Evolutionary conservation across 805 yeast genomes (phyloP).

Genomic region (Komagataella populi): DNA sequence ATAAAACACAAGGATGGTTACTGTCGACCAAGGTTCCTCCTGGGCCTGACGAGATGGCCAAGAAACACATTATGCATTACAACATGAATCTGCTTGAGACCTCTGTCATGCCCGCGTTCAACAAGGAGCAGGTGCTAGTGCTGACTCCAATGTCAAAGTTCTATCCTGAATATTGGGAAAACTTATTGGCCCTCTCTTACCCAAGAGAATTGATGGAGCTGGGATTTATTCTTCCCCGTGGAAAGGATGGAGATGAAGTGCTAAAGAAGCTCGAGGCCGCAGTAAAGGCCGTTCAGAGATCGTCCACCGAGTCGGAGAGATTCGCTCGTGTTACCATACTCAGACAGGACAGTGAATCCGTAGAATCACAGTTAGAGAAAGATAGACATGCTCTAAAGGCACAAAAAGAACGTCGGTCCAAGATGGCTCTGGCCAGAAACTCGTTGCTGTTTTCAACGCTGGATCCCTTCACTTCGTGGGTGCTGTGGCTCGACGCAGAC

Average conservation of each 20-base stretch:
- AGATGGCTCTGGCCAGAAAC: slow-evolving; percentile 92
- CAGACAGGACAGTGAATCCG: slow-evolving; percentile 79
- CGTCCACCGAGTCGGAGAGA: slow-evolving; percentile 31
- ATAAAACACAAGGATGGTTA: slow-evolving; percentile 27
- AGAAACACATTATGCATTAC: slow-evolving; percentile 69
- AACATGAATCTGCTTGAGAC: slow-evolving; percentile 71
- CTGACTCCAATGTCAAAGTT: slow-evolving; percentile 87
- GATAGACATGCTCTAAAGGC: slow-evolving; percentile 80
- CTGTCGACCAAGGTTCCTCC: slow-evolving; percentile 38
- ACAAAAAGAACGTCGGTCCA: slow-evolving; percentile 79
- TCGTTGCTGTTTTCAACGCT: slow-evolving; percentile 80
- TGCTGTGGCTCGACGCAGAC: slow-evolving; percentile 93
- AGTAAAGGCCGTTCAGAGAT: slow-evolving; percentile 55
- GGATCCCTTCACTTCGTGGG: slow-evolving; percentile 88
- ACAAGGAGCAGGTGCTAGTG: slow-evolving; percentile 73
- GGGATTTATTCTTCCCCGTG: slow-evolving; percentile 86
- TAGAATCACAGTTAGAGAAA: slow-evolving; percentile 65
- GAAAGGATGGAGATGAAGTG: slow-evolving; percentile 69
- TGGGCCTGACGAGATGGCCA: slow-evolving; percentile 48
- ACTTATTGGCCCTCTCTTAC: slow-evolving; percentile 58
- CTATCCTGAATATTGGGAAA: slow-evolving; percentile 79
- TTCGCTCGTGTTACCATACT: slow-evolving; percentile 78
- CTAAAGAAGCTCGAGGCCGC: slow-evolving; percentile 60
- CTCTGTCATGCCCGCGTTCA: slow-evolving; percentile 55
- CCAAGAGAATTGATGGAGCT: slow-evolving; percentile 78